Percentiles rank a stretch among this genome's conserved stretches.
These are phyloP conservation scores for Saussurea involucrata DNA, from an alignment of 129 eudicot genomes.

Conservation along the genomic window DNA sequence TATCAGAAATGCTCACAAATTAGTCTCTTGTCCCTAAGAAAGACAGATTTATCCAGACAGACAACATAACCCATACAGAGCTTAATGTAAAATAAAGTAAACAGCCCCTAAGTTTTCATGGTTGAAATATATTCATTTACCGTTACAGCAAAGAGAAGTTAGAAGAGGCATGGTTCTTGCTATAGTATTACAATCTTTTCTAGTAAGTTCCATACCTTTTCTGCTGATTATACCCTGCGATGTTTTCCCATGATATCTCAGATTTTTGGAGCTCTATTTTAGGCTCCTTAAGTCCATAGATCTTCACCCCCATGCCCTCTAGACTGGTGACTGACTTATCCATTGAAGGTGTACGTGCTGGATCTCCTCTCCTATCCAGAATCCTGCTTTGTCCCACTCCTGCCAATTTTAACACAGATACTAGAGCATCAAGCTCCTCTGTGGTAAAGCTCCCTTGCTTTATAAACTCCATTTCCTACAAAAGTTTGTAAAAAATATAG, in stretches of 20 bases:
- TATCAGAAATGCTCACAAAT: too few species aligned
- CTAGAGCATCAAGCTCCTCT: slow-evolving; percentile 88
- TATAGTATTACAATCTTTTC: background rate
- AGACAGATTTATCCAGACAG: too few species aligned
- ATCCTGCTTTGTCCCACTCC: slow-evolving; percentile 60
- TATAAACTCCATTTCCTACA: slow-evolving; percentile 95
- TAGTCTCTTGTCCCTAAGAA: too few species aligned
- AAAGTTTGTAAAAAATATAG: background rate
- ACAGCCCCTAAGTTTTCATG: background rate
- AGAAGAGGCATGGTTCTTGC: background rate
- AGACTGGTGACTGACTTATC: slow-evolving; percentile 70
- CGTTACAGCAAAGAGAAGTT: background rate
- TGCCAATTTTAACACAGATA: slow-evolving; percentile 65
- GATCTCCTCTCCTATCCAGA: slow-evolving; percentile 44
- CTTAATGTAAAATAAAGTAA: too few species aligned
- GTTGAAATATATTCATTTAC: background rate
- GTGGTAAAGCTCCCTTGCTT: slow-evolving; percentile 69
- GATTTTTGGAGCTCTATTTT: slow-evolving; percentile 31
- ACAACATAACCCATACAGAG: too few species aligned
- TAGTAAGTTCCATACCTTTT: slow-evolving; percentile 55
- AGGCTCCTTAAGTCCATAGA: slow-evolving; percentile 63
- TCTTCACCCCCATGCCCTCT: slow-evolving; percentile 86
- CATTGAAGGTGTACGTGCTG: slow-evolving; percentile 29
- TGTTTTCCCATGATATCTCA: slow-evolving; percentile 89
- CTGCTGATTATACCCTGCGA: slow-evolving; percentile 87